Base-by-base conservation (phyloP, 805 yeast genomes). In the Yueomyces sinensis region DNA sequence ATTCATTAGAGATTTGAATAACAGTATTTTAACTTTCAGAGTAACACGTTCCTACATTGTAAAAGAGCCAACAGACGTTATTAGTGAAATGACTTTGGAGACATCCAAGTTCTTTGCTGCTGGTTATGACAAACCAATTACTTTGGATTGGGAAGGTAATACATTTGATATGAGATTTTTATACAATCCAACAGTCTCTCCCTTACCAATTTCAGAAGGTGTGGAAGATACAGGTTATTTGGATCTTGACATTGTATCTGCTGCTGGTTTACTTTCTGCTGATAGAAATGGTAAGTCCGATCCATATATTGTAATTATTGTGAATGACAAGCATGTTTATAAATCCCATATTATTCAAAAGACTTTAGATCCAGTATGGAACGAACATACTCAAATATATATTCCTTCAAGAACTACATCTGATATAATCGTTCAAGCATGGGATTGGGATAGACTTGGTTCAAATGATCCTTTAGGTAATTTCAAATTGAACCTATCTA, bases 211-310 rank as follows among this genome's bases (percentile, higher is more conserved):
- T 5, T 66, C 68, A 23, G 96, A 87, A 54, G 62, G 78, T 22
- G 69, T 75, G 41, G 69, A 76, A 37, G 78, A 83, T 55, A 66
- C 73, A 37, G 97, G 97, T 52, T 58, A 59, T 17, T 56, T 86
- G 41, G 63, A 63, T 20, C 63, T 83, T 20, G 71, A 68, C 24
- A 63, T 80, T 9, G 39, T 74, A 18, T 61, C 65, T 29, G 95
- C 87, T 3, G 63, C 65, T 7, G 68, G 69, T 31, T 65, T 87
- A 36, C 72, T 78, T 25, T 68, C 93, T 14, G 91, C 82, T 13
- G 95, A 87, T 57, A 64, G 80, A 24, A 75, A 74, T 45, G 95
- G 95, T 35, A 78, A 82, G 53, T 81, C 94, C 4, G 96, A 89
- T 59, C 97, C 97, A 36, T 86, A 75, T 51, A 66, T 74, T 35